These are phyloP conservation scores for Pichia sp. DNA, from an alignment of 1,139 yeast species.

Conservation along the genomic window DNA sequence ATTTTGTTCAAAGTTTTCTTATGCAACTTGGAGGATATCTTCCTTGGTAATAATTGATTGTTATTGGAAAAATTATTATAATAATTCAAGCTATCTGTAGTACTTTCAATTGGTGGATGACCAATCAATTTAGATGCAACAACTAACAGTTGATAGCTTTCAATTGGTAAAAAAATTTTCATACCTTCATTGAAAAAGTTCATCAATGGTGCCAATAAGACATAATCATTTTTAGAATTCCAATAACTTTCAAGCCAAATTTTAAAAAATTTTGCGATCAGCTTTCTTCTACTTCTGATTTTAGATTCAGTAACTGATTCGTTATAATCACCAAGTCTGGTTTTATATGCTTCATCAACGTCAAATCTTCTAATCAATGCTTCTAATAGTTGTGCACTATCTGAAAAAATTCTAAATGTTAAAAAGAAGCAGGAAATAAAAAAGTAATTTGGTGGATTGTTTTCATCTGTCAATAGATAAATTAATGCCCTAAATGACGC, in stretches of 20 bases:
- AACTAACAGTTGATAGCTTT: slow-evolving; percentile 55
- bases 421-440: slow-evolving; percentile 73
- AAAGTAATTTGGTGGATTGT: slow-evolving; percentile 61
- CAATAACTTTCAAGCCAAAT: slow-evolving; percentile 88
- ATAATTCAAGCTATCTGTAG: slow-evolving; percentile 26
- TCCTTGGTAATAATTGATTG: slow-evolving; percentile 42
- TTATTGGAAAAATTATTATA: slow-evolving; percentile 28
- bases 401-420: slow-evolving; percentile 71
- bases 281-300: slow-evolving; percentile 57
- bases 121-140: slow-evolving; percentile 49
- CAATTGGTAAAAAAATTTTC: slow-evolving; percentile 51
- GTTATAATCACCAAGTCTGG: slow-evolving; percentile 20
- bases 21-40: slow-evolving; percentile 29
- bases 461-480: slow-evolving; percentile 65
- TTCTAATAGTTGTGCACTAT: slow-evolving; percentile 63
- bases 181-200: slow-evolving; percentile 76
- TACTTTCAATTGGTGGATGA: slow-evolving; percentile 28
- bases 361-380: slow-evolving; percentile 65
- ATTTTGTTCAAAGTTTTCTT: slow-evolving; percentile 26
- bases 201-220: slow-evolving; percentile 58
- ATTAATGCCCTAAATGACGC: slow-evolving; percentile 76
- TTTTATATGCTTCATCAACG: slow-evolving; percentile 35
- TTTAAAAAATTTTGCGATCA: slow-evolving; percentile 63
- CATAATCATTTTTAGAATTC: slow-evolving; percentile 56
- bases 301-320: slow-evolving; percentile 44